Evolutionary conservation across 768 basidiomycete genomes (phyloP).

Genomic region (Amanita exitialis): DNA sequence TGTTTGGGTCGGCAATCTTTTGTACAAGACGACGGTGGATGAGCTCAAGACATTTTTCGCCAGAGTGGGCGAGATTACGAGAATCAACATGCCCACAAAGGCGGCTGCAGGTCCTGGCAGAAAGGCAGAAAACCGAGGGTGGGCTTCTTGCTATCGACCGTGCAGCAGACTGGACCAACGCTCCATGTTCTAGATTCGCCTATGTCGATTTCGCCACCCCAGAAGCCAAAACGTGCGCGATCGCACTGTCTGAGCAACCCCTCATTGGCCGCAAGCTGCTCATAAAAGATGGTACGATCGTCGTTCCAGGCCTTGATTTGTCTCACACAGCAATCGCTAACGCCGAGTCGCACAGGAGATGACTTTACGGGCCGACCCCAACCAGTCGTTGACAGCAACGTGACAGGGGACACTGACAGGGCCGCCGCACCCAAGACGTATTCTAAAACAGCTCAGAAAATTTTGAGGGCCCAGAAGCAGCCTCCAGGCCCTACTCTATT

Average conservation of each 20-base stretch:
- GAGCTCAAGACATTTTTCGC: constrained; percentile 65
- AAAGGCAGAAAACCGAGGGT: constrained; percentile 74
- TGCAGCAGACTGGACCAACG: constrained; percentile 3
- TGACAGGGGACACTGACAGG: constrained; percentile 21
- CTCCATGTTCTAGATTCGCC: constrained; percentile 57
- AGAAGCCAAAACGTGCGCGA: constrained; percentile 67
- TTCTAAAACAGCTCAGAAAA: constrained; percentile 70
- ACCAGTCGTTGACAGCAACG: constrained; percentile 26
- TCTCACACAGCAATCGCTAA: too few species aligned
- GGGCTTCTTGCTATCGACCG: constrained; percentile 18
- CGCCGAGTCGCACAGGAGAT: constrained; percentile 56
- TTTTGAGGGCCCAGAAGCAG: constrained; percentile 71
- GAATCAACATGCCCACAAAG: constrained; percentile 83
- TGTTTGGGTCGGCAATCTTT: constrained; percentile 92
- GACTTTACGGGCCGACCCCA: constrained; percentile 63
- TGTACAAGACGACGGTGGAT: constrained; percentile 78
- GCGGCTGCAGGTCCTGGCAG: constrained; percentile 34
- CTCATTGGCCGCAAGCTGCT: constrained; percentile 81
- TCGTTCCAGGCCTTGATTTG: neutral
- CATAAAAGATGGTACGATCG: constrained; percentile 75
- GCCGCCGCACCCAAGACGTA: constrained; percentile 19
- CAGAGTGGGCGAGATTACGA: constrained; percentile 53
- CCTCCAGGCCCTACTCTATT: constrained; percentile 81
- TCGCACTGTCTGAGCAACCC: constrained; percentile 70
- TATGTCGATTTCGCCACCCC: constrained; percentile 87